Evolutionary conservation across 2,329 filamentous ascomycete genomes (phyloP).

Genomic region (Nothophaeocryptopus gaeumannii): DNA sequence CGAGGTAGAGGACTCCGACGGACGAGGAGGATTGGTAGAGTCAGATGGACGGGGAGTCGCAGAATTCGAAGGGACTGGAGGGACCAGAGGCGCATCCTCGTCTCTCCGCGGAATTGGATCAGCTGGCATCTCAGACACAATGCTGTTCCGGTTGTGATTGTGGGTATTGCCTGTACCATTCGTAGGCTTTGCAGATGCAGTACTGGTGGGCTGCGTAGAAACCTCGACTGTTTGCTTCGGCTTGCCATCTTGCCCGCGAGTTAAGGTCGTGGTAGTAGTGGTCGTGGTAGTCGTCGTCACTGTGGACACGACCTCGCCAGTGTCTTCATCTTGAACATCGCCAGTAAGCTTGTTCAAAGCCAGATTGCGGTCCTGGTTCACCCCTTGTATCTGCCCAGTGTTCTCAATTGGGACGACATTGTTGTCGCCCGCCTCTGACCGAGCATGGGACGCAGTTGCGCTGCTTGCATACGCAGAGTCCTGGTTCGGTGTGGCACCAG

Average conservation of each 20-base stretch:
- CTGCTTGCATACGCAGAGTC: constrained; percentile 30
- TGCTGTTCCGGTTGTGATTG: constrained; percentile 12
- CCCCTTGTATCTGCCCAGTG: constrained; percentile 28
- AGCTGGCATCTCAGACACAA: constrained; percentile 25
- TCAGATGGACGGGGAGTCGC: background rate
- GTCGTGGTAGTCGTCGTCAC: constrained; percentile 35
- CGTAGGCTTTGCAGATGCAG: constrained; percentile 1
- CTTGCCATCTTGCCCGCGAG: constrained; percentile 22
- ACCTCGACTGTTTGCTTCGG: constrained; percentile 22
- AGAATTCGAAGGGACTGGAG: background rate
- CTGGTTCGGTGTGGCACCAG: constrained; percentile 7
- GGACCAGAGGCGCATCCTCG: constrained; percentile 3
- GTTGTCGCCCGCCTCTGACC: constrained; percentile 9
- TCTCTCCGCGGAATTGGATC: constrained; percentile 14
- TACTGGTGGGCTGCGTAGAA: constrained; percentile 12
- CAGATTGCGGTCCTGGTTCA: constrained; percentile 26
- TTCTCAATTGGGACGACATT: constrained; percentile 30
- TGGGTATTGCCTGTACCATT: background rate
- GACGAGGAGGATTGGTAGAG: background rate
- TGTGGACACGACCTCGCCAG: constrained; percentile 31
- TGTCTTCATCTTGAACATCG: constrained; percentile 32
- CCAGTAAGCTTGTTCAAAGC: constrained; percentile 30
- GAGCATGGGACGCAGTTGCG: constrained; percentile 10
- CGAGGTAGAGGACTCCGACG: too few species aligned
- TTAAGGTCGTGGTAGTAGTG: constrained; percentile 28